These are phyloP conservation scores for Urtica urens DNA, from an alignment of 306 rosid genomes.

Conservation along the genomic window DNA sequence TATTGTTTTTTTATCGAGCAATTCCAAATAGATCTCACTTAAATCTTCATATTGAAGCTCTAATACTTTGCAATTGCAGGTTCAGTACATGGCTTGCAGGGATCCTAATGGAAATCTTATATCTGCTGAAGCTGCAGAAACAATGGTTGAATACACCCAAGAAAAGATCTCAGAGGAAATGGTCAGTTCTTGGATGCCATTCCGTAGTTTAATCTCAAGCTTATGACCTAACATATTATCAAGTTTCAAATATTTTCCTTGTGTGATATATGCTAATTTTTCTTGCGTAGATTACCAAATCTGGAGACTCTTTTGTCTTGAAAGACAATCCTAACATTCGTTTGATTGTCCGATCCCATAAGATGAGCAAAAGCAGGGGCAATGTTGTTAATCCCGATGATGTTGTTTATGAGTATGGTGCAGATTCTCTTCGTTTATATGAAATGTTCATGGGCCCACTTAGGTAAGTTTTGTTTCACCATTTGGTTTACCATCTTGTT, in stretches of 20 bases:
- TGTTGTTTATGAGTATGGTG: slow-evolving; percentile 86
- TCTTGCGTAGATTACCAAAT: slow-evolving; percentile 51
- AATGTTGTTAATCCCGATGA: slow-evolving; percentile 94
- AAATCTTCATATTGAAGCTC: slow-evolving; percentile 9
- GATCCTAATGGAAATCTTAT: slow-evolving; percentile 61
- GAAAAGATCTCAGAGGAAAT: slow-evolving; percentile 61
- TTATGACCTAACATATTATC: neutral
- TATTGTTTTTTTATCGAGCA: neutral
- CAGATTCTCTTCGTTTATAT: slow-evolving; percentile 91
- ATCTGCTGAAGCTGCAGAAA: slow-evolving; percentile 49
- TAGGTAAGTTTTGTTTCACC: slow-evolving; percentile 38
- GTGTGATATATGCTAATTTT: slow-evolving; percentile 11
- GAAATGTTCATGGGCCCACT: slow-evolving; percentile 99
- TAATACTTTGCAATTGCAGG: slow-evolving; percentile 52
- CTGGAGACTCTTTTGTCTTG: slow-evolving; percentile 75
- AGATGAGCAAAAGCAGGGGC: slow-evolving; percentile 98
- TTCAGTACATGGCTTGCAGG: slow-evolving; percentile 72
- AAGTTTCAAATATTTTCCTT: slow-evolving; percentile 8
- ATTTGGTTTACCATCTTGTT: slow-evolving; percentile 8
- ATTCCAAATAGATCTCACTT: neutral
- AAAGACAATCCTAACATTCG: slow-evolving; percentile 68
- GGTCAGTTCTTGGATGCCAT: slow-evolving; percentile 30
- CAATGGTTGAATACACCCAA: slow-evolving; percentile 37
- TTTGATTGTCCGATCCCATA: slow-evolving; percentile 72
- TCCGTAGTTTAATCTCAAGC: slow-evolving; percentile 2